Evolutionary conservation across 1,139 yeast species (phyloP), one percentile per base, ranked within the genome.

Genomic region (Suzukiozyma palmioleophila): DNA sequence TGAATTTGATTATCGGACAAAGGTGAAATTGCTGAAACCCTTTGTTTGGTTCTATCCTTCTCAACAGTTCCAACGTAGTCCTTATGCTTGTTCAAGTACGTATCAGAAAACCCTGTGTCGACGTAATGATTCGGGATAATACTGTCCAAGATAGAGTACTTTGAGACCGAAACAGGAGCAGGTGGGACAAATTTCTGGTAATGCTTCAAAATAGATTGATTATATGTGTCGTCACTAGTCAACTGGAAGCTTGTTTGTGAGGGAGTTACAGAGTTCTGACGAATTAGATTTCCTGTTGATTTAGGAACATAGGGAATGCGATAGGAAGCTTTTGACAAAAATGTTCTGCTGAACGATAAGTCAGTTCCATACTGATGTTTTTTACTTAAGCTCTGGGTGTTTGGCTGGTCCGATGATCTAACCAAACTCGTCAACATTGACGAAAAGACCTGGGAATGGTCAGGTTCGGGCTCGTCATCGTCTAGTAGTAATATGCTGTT

Each of bases 1-100:
- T 47, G 25, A 9, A 56, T 43, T 45, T 60, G 57, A 7, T 45
- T 50, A 3, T 45, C 34, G 0, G 41, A 26, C 21, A 62, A 40
- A 2, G 57, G 51, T 21, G 35, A 16, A 4, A 60, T 36, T 22
- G 33, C 35, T 11, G 52, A 38, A 11, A 37, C 18, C 21, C 40
- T 41, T 14, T 39, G 40, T 16, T 47, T 48, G 11, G 43, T 26
- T 36, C 56, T 48, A 42, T 54, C 57, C 27, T 48, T 41, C 11
- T 54, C 52, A 1, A 54, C 43, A 21, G 50, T 39, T 18, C 43
- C 39, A 9, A 53, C 44, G 14, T 49, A 38, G 22, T 47, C 46
- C 16, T 48, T 52, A 21, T 46, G 48, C n/a, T 39, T 38, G 18
- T 39, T 36, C 25, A 43, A 40, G 36, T 50, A 47, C 7, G 41